Evolutionary conservation across 1,284 basidiomycete genomes (phyloP), one percentile per base, ranked within the genome.

Genomic region (Sanguinoderma infundibulare): DNA sequence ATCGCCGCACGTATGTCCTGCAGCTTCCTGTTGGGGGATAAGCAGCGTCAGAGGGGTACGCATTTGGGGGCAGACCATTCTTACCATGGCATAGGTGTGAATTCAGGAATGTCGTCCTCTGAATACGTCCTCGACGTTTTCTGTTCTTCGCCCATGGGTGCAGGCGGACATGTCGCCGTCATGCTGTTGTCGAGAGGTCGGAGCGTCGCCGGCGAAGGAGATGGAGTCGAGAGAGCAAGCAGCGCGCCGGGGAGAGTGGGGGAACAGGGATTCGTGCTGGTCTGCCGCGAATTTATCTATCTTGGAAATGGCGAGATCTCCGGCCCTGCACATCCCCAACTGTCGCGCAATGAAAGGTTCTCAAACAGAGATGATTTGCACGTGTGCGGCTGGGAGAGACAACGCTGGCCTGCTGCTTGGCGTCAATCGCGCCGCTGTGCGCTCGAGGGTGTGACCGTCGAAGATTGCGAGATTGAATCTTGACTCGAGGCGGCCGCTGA

Each of bases 1-100:
- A 87, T 85, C 17, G 81, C 82, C 40, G 75, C 76, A 24, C 82
- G 78, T 36, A 87, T 85, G 60, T 87, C 81, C 60, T 80, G 78
- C 53, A 86, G 72, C 40, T 82, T 79, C 67, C 67, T 75, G 56
- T 40, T 30, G 51, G 39, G 3, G 5, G 20, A n/a, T n/a, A n/a
- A 32, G 28, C 7, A 24, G 35, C 6, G 17, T 57, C 39, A 52
- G 56, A 10, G 49, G 15, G 14, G 8, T 30, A 51, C 20, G 9
- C 49, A 44, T n/a, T 26, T 35, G 7, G 35, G 34, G 24, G n/a
- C 3, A 12, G 20, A 47, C 20, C 9, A 49, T 51, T 28, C 66
- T n/a, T 49, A 70, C 69, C 70, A 72, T 35, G 78, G 75, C 79
- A 85, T 81, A 8, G 82, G 83, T 14, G 74, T 75, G 65, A 79